These are phyloP conservation scores for Bipolaris oryzae DNA, from an alignment of 2,329 filamentous ascomycete genomes.

Conservation along the genomic window DNA sequence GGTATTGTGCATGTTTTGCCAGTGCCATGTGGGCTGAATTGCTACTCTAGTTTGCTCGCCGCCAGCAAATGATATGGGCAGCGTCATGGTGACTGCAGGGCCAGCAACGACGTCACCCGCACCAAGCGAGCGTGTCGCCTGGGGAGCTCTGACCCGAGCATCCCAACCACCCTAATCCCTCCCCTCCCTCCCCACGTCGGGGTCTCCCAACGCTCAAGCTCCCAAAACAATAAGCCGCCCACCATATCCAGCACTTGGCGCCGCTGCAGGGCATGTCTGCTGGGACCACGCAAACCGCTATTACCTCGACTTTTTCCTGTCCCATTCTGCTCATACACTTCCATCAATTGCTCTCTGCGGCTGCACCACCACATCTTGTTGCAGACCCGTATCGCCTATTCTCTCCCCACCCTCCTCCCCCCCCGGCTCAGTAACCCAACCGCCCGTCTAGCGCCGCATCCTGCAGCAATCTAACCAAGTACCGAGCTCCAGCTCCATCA, in stretches of 20 bases:
- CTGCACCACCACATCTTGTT: slow-evolving; percentile 21
- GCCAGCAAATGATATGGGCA: neutral
- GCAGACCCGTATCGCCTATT: slow-evolving; percentile 24
- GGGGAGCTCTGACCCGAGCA: slow-evolving; percentile 22
- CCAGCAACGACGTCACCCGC: slow-evolving; percentile 22
- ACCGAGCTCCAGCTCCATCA: slow-evolving; percentile 27
- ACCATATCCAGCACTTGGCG: slow-evolving; percentile 2
- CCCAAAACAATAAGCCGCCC: slow-evolving; percentile 19
- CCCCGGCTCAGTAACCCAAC: slow-evolving; percentile 18
- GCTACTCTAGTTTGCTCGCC: neutral
- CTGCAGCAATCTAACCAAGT: slow-evolving; percentile 36
- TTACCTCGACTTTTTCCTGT: slow-evolving; percentile 7
- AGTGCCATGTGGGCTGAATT: too few species aligned
- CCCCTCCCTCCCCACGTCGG: slow-evolving; percentile 27
- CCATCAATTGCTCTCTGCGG: slow-evolving; percentile 19
- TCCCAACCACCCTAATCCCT: slow-evolving; percentile 29
- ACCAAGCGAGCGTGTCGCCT: slow-evolving; percentile 10
- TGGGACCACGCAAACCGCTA: neutral
- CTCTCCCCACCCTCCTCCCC: slow-evolving; percentile 17
- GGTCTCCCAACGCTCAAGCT: slow-evolving; percentile 27
- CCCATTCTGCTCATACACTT: slow-evolving; percentile 16
- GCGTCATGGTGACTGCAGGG: slow-evolving; percentile 3
- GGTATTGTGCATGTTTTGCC: neutral
- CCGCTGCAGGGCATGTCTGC: slow-evolving; percentile 4
- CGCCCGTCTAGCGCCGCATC: slow-evolving; percentile 38